Evolutionary conservation across 2,329 filamentous ascomycete genomes (phyloP).

Genomic region (Metarhizium brunneum): DNA sequence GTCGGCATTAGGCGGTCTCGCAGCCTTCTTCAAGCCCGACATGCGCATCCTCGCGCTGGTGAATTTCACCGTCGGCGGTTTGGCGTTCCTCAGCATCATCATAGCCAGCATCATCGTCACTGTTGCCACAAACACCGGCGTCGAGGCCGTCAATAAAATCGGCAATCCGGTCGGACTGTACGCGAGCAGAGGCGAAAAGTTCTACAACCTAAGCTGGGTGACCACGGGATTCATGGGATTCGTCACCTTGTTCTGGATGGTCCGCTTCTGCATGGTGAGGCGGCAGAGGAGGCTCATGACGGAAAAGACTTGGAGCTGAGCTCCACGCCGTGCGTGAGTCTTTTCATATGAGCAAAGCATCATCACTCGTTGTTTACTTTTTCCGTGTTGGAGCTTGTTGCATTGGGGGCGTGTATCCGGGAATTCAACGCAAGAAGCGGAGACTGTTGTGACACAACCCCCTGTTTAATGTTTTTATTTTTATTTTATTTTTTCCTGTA

Average conservation of each 20-base stretch:
- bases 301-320: not conserved
- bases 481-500: no score
- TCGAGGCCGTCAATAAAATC: constrained; percentile 30
- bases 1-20: constrained; percentile 29
- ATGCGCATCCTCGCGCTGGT: constrained; percentile 16
- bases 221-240: constrained; percentile 34
- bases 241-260: constrained; percentile 31
- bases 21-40: constrained; percentile 23
- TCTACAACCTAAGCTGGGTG: constrained; percentile 37
- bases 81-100: constrained; percentile 27
- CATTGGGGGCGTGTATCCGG: no score
- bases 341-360: not conserved
- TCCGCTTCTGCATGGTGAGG: constrained; percentile 20
- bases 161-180: constrained; percentile 36
- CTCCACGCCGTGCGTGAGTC: not conserved
- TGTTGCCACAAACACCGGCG: constrained; percentile 29
- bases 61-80: constrained; percentile 28
- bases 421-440: no score
- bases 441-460: no score
- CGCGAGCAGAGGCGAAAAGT: constrained; percentile 32
- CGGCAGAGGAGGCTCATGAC: constrained; percentile 12
- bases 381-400: no score
- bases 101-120: constrained; percentile 35
- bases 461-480: no score
- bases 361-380: no score